These are phyloP conservation scores for Neobulgaria alba DNA, from an alignment of 2,329 filamentous ascomycete species.

Conservation along the genomic window DNA sequence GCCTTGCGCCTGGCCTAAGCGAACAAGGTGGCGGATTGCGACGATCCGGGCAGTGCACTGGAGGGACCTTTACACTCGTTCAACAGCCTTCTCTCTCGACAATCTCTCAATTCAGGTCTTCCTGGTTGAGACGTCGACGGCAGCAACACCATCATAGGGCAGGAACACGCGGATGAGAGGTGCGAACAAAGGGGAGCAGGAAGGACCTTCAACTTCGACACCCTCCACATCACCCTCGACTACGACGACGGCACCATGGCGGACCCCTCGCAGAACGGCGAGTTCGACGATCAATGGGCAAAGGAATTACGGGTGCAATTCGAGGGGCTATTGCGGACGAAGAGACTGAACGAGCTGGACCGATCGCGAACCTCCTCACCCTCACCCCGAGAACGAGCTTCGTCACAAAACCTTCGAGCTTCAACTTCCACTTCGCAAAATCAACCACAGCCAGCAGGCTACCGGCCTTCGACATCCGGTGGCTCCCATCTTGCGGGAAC, in stretches of 20 bases:
- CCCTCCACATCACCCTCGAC: conserved; percentile 20
- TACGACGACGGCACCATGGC: conserved; percentile 22
- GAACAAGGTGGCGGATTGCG: conserved; percentile 5
- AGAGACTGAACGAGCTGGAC: conserved; percentile 76
- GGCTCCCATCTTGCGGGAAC: conserved; percentile 29
- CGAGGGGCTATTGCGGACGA: conserved; percentile 77
- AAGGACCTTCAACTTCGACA: conserved; percentile 12
- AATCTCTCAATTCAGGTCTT: conserved; percentile 5
- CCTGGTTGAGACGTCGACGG: conserved; percentile 9
- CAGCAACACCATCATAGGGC: conserved; percentile 4
- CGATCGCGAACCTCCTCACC: conserved; percentile 52
- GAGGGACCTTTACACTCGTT: conserved; percentile 4
- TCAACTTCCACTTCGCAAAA: conserved; percentile 26
- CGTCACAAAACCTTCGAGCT: conserved; percentile 39
- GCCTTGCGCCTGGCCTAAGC: neutral
- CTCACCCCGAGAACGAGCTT: conserved; percentile 41
- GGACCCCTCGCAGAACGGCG: conserved; percentile 17
- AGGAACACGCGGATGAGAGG: conserved; percentile 9
- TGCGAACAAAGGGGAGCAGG: conserved; percentile 10
- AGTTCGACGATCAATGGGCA: conserved; percentile 64
- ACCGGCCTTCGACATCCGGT: conserved; percentile 41
- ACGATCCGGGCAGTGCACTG: conserved; percentile 1
- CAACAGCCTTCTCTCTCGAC: conserved; percentile 5
- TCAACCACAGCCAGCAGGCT: conserved; percentile 21
- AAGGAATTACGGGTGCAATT: conserved; percentile 75